Evolutionary conservation across 805 yeast species (phyloP), one percentile per base, ranked within the genome.

Genomic region (Starmerella floricola): DNA sequence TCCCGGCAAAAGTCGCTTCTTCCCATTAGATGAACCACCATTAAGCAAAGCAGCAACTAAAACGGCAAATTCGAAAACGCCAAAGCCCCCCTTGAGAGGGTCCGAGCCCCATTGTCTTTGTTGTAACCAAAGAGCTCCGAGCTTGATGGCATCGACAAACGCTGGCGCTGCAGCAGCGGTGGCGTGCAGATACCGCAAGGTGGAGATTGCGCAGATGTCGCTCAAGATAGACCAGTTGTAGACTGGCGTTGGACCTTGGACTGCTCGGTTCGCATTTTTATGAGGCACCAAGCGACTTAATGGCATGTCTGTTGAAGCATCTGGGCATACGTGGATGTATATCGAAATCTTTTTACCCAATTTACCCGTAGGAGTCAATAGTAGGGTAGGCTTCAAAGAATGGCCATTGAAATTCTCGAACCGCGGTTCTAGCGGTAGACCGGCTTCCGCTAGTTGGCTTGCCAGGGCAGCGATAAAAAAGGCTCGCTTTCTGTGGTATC

Each of bases 401-500:
- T 88, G 94, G 44, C 78, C 91, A 55, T 86, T 79, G 38, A 80
- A 65, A 53, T 73, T 78, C 43, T 75, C 73, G 57, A 80, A 88
- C 49, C 76, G 73, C 31, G 84, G 49, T 31, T 64, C 60, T 35
- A 71, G 50, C 4, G 45, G 46, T 17, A 84, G 64, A 39, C 73
- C 68, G 49, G 73, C 26, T 10, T 34, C 46, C 8, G 48, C 48
- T 27, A 48, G 38, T 18, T 46, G 48, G 24, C 42, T 38, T 1
- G 93, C 79, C 44, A 91, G 55, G 56, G 76, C 79, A 1, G 95
- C 88, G 42, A 86, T 53, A 56, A 86, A 91, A 52, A 83, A 88
- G 8, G 95, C 76, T 51, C 95, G 72, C 62, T 91, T 91, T 64
- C 88, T 86, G 43, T 85, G 65, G 31, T 91, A 88, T 57, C 97